These are phyloP conservation scores for Neurospora sp. DNA, from an alignment of 495 filamentous ascomycete species.

Conservation along the genomic window DNA sequence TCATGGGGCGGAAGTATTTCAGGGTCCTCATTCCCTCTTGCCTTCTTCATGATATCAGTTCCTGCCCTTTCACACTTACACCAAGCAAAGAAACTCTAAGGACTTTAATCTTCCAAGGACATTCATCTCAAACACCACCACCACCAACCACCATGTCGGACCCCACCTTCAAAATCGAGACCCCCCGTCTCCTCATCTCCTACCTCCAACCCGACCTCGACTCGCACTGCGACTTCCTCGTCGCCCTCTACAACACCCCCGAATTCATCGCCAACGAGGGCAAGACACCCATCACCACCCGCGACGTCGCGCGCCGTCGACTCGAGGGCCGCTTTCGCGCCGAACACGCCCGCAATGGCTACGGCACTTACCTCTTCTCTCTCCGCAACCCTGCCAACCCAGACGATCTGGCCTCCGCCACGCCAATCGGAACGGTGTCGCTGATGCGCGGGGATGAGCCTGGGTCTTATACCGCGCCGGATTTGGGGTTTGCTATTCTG, in stretches of 20 bases:
- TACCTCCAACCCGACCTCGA: constrained; percentile 19
- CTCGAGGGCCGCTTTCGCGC: constrained; percentile 12
- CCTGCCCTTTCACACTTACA: neutral
- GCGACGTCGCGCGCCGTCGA: constrained; percentile 15
- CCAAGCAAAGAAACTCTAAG: neutral
- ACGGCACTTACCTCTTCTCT: constrained; percentile 24
- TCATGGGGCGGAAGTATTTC: neutral
- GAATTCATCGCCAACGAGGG: constrained; percentile 19
- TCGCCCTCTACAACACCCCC: constrained; percentile 27
- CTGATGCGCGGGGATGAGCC: constrained; percentile 22
- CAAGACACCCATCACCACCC: constrained; percentile 12
- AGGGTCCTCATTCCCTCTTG: neutral
- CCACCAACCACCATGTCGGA: constrained; percentile 4
- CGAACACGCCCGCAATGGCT: constrained; percentile 20
- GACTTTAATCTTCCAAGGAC: neutral
- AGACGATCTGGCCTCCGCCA: neutral
- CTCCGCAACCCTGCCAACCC: neutral
- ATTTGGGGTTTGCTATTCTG: constrained; percentile 28
- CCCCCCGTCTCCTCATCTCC: constrained; percentile 24
- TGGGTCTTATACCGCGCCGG: constrained; percentile 17
- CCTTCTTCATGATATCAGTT: neutral
- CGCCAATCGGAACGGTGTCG: constrained; percentile 19
- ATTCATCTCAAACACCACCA: neutral
- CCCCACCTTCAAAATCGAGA: constrained; percentile 20
- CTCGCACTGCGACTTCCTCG: constrained; percentile 27